Evolutionary conservation across 441 rosid species (phyloP), one percentile per base, ranked within the genome.

Genomic region (Pelargonium citronellum): DNA sequence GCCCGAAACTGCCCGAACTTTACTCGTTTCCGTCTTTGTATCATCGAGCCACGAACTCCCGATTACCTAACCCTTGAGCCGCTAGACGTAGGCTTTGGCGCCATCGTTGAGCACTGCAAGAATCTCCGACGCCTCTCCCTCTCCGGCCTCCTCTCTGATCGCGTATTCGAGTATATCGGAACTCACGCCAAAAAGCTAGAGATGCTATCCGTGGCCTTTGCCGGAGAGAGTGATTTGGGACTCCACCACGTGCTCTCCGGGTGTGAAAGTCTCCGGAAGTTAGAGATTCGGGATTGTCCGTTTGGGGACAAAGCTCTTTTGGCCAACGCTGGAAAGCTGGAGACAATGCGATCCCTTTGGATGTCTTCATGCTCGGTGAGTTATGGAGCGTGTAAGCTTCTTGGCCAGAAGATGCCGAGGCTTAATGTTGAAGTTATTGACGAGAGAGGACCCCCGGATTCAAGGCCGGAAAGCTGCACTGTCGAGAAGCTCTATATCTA

Each of bases 331-430:
- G 92, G 89, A 65, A 93, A 91, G 96, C 90, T 91, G 75, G 93
- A 85, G 72, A 83, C 96, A 88, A 91, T 93, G 97, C 97, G 98
- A 89, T 93, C 98, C 92, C 98, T 93, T 91, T 91, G 98, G 98
- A 93, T 93, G 98, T 93, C 98, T 74, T 86, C 97, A 66, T 93
- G 97, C 19, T 85, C 88, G 69, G 83, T 91, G 71, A 89, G 97
- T 64, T 87, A 89, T 3, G 92, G 86, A 47, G 96, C 87, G 81
- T 93, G 98, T 89, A 86, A 83, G 73, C 74, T 75, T 9, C 83
- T 93, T 20, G 96, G 96, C 0, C 75, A 75, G 86, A 74, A 79
- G 79, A 88, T 88, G 89, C 91, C 91, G 1, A 79, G 80, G 82
- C 86, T 92, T 64, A 92, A 84, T 41, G 96, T 92, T 24, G 98